These are phyloP conservation scores for Pyrus pyrifolia DNA, from an alignment of 306 rosid species.

Conservation along the genomic window DNA sequence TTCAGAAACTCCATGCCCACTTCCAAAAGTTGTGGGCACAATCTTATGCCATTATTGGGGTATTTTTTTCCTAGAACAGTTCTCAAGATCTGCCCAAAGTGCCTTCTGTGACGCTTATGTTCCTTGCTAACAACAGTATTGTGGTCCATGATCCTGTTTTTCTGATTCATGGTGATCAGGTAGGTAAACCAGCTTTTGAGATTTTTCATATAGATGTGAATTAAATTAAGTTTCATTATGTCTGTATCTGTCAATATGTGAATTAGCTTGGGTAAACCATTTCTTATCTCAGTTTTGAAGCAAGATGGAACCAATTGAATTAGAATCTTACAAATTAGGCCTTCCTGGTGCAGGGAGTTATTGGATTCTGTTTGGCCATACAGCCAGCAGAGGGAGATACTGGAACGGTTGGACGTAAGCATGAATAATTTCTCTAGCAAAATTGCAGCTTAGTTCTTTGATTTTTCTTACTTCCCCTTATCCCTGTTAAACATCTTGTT, in stretches of 20 bases:
- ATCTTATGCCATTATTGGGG: conserved; percentile 7
- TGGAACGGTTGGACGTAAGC: conserved; percentile 89
- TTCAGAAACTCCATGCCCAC: neutral
- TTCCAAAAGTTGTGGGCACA: neutral
- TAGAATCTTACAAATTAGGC: neutral
- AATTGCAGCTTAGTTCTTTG: neutral
- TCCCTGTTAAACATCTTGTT: neutral
- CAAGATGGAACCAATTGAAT: too few species aligned
- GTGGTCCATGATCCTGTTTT: conserved; percentile 61
- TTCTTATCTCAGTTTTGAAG: too few species aligned
- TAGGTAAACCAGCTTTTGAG: conserved; percentile 20
- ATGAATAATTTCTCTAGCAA: neutral
- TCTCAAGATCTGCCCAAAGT: conserved; percentile 50
- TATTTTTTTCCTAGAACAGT: conserved; percentile 27
- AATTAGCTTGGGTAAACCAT: too few species aligned
- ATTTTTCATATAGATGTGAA: conserved; percentile 6
- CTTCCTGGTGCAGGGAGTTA: conserved; percentile 54
- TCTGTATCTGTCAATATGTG: neutral
- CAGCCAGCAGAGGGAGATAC: conserved; percentile 64
- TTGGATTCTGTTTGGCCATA: conserved; percentile 78
- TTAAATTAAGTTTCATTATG: neutral
- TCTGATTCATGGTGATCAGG: conserved; percentile 42
- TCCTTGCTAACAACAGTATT: conserved; percentile 72
- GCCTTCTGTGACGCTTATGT: conserved; percentile 64
- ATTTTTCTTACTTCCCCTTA: neutral